Evolutionary conservation across 106 monocot genomes (phyloP).

Genomic region (Alisma plantagoaquatica): DNA sequence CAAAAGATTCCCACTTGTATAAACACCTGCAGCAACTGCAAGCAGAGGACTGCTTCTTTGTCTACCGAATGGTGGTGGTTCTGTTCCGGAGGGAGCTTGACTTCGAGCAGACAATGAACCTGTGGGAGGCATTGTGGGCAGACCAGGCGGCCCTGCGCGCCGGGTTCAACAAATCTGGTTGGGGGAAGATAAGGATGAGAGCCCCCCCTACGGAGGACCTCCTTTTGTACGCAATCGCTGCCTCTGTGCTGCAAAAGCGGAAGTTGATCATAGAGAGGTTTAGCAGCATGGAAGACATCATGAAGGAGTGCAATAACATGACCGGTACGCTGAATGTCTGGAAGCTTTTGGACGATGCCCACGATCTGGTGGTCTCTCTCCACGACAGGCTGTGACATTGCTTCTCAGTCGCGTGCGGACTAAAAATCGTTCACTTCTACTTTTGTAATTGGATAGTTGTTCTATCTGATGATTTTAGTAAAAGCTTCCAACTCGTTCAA

Average conservation of each 20-base stretch:
- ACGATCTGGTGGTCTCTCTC: slow-evolving; percentile 67
- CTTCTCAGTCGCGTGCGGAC: too few species aligned
- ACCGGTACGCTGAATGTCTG: slow-evolving; percentile 71
- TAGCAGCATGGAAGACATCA: slow-evolving; percentile 79
- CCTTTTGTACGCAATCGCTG: slow-evolving; percentile 82
- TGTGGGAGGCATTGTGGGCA: slow-evolving; percentile 98
- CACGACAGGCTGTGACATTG: slow-evolving; percentile 44
- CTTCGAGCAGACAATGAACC: slow-evolving; percentile 71
- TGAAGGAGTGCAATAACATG: slow-evolving; percentile 72
- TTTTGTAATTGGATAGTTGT: too few species aligned
- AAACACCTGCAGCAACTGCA: slow-evolving; percentile 69
- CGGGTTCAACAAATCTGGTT: slow-evolving; percentile 48
- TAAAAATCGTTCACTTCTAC: too few species aligned
- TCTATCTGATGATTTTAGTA: too few species aligned
- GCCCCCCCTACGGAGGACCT: slow-evolving; percentile 69
- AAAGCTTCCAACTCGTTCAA: too few species aligned
- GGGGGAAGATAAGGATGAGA: slow-evolving; percentile 48
- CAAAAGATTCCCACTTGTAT: slow-evolving; percentile 59
- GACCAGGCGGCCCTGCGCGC: slow-evolving; percentile 80
- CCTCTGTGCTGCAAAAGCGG: slow-evolving; percentile 69
- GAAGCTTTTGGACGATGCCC: slow-evolving; percentile 81
- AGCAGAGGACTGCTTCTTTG: slow-evolving; percentile 90
- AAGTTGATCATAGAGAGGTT: slow-evolving; percentile 79
- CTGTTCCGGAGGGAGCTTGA: slow-evolving; percentile 70
- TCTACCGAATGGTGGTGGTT: slow-evolving; percentile 92